Conservation (phyloP, 2,329 filamentous ascomycete species). For the Mariannaea sp. region DNA sequence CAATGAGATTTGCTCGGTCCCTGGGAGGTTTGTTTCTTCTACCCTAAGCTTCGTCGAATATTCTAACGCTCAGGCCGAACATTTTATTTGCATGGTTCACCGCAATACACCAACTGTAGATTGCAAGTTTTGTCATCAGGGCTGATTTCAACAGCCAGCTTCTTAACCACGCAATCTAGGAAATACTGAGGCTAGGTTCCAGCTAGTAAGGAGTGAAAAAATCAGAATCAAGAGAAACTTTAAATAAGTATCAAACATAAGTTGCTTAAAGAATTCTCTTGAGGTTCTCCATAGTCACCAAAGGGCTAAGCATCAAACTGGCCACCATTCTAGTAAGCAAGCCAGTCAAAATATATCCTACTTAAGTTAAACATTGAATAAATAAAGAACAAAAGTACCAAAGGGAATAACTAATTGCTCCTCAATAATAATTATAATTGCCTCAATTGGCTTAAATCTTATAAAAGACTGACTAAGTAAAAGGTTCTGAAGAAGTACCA, state of each 20-base stretch:
- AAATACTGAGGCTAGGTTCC: constrained; percentile 48
- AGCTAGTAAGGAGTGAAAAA: constrained; percentile 83
- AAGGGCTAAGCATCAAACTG: constrained; percentile 92
- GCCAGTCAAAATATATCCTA: constrained; percentile 69
- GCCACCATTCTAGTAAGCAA: constrained; percentile 79
- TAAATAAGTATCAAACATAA: constrained; percentile 72
- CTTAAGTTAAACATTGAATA: constrained; percentile 48
- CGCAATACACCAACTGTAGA: constrained; percentile 26
- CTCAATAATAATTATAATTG: constrained; percentile 67
- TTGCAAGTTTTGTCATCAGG: constrained; percentile 29
- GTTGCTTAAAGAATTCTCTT: constrained; percentile 76
- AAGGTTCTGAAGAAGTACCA: constrained; percentile 78
- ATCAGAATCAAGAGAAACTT: constrained; percentile 81
- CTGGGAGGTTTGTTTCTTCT: too few relatives aligned
- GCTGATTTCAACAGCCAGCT: constrained; percentile 70
- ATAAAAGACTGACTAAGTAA: constrained; percentile 72
- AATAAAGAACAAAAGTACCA: constrained; percentile 42
- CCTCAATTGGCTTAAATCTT: constrained; percentile 66
- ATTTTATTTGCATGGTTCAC: too few relatives aligned
- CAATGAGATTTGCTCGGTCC: too few relatives aligned
- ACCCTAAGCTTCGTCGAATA: too few relatives aligned
- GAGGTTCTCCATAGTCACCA: constrained; percentile 87
- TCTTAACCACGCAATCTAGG: constrained; percentile 58
- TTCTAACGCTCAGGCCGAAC: too few relatives aligned
- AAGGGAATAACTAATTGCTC: constrained; percentile 56